phyloP scores from a whole-genome alignment of 2,329 filamentous ascomycete species.

The Xylaria sp. region DNA sequence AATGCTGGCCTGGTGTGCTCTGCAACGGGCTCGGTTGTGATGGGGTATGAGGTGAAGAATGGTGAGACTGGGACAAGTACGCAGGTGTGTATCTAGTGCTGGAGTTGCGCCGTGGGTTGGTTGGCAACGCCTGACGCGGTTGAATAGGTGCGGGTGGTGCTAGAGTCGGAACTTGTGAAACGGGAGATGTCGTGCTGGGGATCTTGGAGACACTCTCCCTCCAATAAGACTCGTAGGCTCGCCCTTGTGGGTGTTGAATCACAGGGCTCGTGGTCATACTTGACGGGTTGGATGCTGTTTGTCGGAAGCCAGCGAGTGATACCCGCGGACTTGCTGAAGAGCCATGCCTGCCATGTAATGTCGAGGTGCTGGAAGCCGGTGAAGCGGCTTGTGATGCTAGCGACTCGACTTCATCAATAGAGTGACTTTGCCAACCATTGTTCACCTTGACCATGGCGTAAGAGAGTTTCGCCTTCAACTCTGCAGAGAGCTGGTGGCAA shows the following conservation, averaged over 20 bases:
- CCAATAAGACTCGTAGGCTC: constrained; percentile 59
- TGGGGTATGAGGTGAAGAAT: constrained; percentile 57
- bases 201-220: constrained; percentile 53
- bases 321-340: constrained; percentile 66
- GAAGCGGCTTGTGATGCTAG: constrained; percentile 75
- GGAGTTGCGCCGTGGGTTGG: constrained; percentile 61
- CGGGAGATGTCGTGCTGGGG: constrained; percentile 52
- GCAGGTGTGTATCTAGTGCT: constrained; percentile 61
- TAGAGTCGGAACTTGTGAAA: constrained; percentile 53
- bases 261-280: constrained; percentile 48
- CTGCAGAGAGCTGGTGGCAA: constrained; percentile 52
- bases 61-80: constrained; percentile 61
- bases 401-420: constrained; percentile 80
- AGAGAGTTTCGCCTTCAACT: constrained; percentile 83
- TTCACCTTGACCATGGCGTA: constrained; percentile 96
- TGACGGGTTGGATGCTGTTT: constrained; percentile 45
- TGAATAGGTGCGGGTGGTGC: constrained; percentile 67
- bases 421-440: constrained; percentile 84
- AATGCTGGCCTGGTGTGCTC: constrained; percentile 50
- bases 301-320: constrained; percentile 50
- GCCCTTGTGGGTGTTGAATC: constrained; percentile 41
- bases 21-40: constrained; percentile 55
- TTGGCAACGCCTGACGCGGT: constrained; percentile 55
- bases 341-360: constrained; percentile 61
- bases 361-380: constrained; percentile 67